Base-by-base conservation (phyloP, 1,284 basidiomycete species). In the Lentinula novae-zelandiae region DNA sequence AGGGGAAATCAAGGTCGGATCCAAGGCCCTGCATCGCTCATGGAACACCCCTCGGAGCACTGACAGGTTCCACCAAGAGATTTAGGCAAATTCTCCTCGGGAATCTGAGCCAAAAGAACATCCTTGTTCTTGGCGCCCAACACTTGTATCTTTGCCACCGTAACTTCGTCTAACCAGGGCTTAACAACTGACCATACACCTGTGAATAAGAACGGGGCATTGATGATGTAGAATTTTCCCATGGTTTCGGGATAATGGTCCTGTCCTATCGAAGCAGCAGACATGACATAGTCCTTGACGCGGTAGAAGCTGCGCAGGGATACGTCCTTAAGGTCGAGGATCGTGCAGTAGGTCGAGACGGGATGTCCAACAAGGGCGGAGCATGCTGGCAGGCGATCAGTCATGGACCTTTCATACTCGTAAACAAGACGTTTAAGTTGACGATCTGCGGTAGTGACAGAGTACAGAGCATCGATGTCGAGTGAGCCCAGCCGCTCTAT, bases 141-240 rank as follows among this genome's bases (percentile, higher is more conserved):
- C 71, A 98, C 95, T 67, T 89, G 83, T 72, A 97, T 95, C 84
- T 98, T 98, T 66, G 84, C 82, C 56, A 95, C 94, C 20, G 96
- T 98, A 40, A 96, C 96, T 68, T 90, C 89, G 77, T 98, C 96
- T 67, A 99, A 82, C 94, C 94, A 98, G 7, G 86, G 87, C 79
- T 95, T 97, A 78, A 98, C 85, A 68, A 95, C 77, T 34, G 78
- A 64, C 96, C 96, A 99, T 49, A 97, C 90, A 51, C 90, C 86
- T 55, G 86, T 85, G 80, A 98, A 98, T 60, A 89, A 85, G 87
- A 90, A 97, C 1, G 96, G 96, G 0, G 94, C 89, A 71, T 96
- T 95, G 81, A 95, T 90, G 81, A 98, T 95, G 81, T 86, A 97
- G 82, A 97, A 96, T 72, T 92, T 92, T 76, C 95, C 95, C 95